These are phyloP conservation scores for Podaxis sp. DNA, from an alignment of 768 basidiomycete species.

Conservation along the genomic window DNA sequence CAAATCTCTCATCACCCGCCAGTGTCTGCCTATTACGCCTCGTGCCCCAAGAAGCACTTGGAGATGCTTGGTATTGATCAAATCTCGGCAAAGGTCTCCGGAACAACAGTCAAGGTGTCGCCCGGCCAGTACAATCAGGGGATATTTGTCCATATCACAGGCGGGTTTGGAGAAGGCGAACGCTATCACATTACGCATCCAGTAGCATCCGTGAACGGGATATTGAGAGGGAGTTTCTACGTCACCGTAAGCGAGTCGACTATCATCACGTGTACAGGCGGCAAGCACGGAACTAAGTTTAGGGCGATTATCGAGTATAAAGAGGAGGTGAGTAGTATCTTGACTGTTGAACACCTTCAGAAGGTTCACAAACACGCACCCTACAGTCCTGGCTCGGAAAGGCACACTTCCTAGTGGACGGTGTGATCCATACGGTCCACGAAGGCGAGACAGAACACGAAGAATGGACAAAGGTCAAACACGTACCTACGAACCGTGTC, in stretches of 20 bases:
- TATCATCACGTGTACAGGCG: conserved; percentile 78
- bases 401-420: conserved; percentile 82
- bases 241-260: conserved; percentile 80
- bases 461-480: conserved; percentile 84
- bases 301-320: conserved; percentile 91
- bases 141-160: conserved; percentile 76
- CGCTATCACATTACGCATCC: conserved; percentile 89
- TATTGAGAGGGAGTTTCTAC: conserved; percentile 90
- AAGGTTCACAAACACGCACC: neutral
- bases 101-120: conserved; percentile 77
- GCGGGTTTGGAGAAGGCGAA: conserved; percentile 75
- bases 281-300: conserved; percentile 57
- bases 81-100: conserved; percentile 88
- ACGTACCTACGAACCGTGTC: conserved; percentile 77
- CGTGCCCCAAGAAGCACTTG: conserved; percentile 70
- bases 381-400: conserved; percentile 83
- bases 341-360: neutral
- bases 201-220: conserved; percentile 85
- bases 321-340: conserved; percentile 70
- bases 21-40: conserved; percentile 79
- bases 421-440: conserved; percentile 82
- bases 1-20: conserved; percentile 98
- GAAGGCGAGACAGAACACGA: conserved; percentile 60
- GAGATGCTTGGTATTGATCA: conserved; percentile 86
- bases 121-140: conserved; percentile 89